phyloP scores from a whole-genome alignment of 1,284 basidiomycete species.

The Ustilago lituana region DNA sequence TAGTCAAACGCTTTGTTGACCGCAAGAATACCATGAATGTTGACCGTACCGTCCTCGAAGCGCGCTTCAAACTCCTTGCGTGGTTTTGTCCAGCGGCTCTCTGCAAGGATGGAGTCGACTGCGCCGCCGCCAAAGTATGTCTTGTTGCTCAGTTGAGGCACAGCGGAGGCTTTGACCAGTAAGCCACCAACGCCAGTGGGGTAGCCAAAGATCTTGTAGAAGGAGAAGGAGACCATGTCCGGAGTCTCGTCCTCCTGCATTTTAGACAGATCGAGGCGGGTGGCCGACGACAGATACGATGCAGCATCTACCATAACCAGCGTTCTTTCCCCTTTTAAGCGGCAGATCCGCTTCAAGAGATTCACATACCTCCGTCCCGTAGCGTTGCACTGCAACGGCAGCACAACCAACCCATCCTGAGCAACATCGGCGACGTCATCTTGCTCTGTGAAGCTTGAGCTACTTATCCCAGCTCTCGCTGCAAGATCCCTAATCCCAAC shows the following conservation, averaged over 20 bases:
- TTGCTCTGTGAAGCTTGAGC: slow-evolving; percentile 6
- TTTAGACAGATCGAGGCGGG: slow-evolving; percentile 12
- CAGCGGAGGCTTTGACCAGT: slow-evolving; percentile 37
- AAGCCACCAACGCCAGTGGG: slow-evolving; percentile 55
- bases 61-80: slow-evolving; percentile 28
- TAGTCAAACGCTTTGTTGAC: slow-evolving; percentile 37
- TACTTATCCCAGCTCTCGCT: slow-evolving; percentile 3
- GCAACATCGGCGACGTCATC: background rate
- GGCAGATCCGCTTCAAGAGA: slow-evolving; percentile 21
- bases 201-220: slow-evolving; percentile 58
- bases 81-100: slow-evolving; percentile 36
- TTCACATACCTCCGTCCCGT: slow-evolving; percentile 42
- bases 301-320: slow-evolving; percentile 51
- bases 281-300: slow-evolving; percentile 51
- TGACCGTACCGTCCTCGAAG: slow-evolving; percentile 54
- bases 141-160: slow-evolving; percentile 31
- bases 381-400: slow-evolving; percentile 59
- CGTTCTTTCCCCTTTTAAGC: slow-evolving; percentile 2
- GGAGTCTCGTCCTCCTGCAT: slow-evolving; percentile 20
- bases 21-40: slow-evolving; percentile 52
- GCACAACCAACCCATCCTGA: slow-evolving; percentile 21
- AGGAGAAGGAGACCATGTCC: slow-evolving; percentile 54
- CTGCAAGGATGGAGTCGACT: slow-evolving; percentile 40
- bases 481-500: slow-evolving; percentile 50
- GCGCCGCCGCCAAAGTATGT: slow-evolving; percentile 53